Evolutionary conservation across 371 early-diverging fungal genomes (phyloP).

Genomic region (Batkoa obscura): DNA sequence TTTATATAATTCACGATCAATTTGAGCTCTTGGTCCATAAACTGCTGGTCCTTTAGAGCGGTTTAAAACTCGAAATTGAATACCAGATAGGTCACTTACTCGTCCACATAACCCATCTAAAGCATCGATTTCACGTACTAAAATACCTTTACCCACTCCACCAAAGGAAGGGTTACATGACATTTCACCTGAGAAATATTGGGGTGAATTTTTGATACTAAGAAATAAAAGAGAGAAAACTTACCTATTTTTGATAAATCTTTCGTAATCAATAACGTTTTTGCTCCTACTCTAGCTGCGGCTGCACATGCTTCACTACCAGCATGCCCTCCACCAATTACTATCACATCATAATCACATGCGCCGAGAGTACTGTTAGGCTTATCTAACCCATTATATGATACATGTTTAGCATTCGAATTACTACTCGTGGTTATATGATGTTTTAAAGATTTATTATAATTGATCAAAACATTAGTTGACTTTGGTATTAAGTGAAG

Average conservation of each 20-base stretch:
- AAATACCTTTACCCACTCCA: slow-evolving; percentile 66
- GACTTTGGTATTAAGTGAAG: too few species aligned
- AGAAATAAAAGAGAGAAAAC: too few species aligned
- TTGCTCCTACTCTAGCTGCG: slow-evolving; percentile 58
- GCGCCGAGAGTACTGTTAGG: too few species aligned
- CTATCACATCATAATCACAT: slow-evolving; percentile 43
- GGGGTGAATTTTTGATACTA: too few species aligned
- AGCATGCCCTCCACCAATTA: slow-evolving; percentile 78
- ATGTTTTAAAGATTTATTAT: too few species aligned
- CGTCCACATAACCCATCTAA: slow-evolving; percentile 66
- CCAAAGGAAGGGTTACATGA: slow-evolving; percentile 80
- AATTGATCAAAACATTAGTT: too few species aligned
- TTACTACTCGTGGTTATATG: too few species aligned
- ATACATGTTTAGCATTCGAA: too few species aligned
- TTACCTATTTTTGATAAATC: slow-evolving; percentile 54
- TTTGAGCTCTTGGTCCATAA: slow-evolving; percentile 70
- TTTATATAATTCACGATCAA: slow-evolving; percentile 63
- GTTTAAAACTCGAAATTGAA: slow-evolving; percentile 71
- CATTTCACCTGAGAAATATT: too few species aligned
- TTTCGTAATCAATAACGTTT: slow-evolving; percentile 57
- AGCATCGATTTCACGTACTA: slow-evolving; percentile 68
- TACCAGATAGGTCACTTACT: slow-evolving; percentile 60
- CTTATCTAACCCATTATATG: too few species aligned
- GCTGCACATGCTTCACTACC: slow-evolving; percentile 71
- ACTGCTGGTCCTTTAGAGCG: slow-evolving; percentile 75